phyloP scores from a whole-genome alignment of 2,329 filamentous ascomycete species.

The Colletotrichum sp. region DNA sequence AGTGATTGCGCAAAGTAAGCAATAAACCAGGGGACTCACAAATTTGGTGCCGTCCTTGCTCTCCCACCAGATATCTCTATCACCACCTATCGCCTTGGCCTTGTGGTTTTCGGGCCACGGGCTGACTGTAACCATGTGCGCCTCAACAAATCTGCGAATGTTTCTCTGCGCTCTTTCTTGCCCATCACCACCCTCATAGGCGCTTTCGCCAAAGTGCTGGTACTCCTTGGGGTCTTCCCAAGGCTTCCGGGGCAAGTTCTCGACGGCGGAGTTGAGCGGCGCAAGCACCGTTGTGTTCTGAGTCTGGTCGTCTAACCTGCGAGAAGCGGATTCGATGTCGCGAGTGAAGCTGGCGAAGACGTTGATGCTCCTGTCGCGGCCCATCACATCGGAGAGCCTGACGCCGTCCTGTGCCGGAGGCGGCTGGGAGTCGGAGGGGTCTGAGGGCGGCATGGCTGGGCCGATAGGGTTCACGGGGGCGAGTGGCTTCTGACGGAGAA shows the following conservation, averaged over 20 bases:
- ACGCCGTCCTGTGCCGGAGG: conserved; percentile 52
- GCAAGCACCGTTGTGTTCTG: conserved; percentile 86
- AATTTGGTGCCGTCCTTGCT: conserved; percentile 69
- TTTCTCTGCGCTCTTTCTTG: conserved; percentile 80
- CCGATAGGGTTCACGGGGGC: conserved; percentile 17
- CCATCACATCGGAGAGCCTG: conserved; percentile 84
- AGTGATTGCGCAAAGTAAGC: neutral
- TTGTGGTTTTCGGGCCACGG: conserved; percentile 77
- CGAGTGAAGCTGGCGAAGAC: conserved; percentile 84
- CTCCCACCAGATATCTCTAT: conserved; percentile 83
- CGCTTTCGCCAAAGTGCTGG: conserved; percentile 65
- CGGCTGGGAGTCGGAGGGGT: conserved; percentile 29
- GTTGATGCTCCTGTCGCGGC: conserved; percentile 78
- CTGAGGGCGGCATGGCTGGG: conserved; percentile 29
- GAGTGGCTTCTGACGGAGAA: conserved; percentile 21
- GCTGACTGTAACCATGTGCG: conserved; percentile 76
- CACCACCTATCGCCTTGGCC: conserved; percentile 68
- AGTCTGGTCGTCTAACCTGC: conserved; percentile 69
- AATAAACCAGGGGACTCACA: conserved; percentile 50
- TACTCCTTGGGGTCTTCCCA: conserved; percentile 85
- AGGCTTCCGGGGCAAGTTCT: conserved; percentile 80
- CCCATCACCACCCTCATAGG: conserved; percentile 78
- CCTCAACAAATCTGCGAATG: conserved; percentile 80
- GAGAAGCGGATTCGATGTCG: conserved; percentile 72
- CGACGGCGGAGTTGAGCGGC: conserved; percentile 83